Percentiles rank a stretch among this genome's conserved stretches.
Conservation (phyloP, 139 green algal genomes). For the Haematococcus sp. region DNA sequence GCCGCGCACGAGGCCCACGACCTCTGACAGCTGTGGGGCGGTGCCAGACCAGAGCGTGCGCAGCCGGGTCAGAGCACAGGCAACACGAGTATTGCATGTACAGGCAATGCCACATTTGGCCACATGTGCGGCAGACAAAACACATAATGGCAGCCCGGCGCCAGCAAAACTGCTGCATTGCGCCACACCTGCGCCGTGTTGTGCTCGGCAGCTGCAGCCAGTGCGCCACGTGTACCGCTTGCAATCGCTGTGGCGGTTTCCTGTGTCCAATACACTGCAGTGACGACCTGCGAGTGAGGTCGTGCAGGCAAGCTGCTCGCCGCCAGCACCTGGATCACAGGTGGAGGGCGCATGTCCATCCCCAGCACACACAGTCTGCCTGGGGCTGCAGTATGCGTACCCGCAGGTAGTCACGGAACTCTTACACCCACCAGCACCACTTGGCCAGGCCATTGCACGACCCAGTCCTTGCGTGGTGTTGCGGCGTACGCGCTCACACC, state of each 20-base stretch:
- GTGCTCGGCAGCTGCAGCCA: background rate
- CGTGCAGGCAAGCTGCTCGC: too few species aligned
- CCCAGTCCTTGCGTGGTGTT: conserved; percentile 49
- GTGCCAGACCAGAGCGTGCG: too few species aligned
- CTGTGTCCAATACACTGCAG: conserved; percentile 67
- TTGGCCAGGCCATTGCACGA: conserved; percentile 76
- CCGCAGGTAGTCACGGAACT: too few species aligned
- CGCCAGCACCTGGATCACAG: too few species aligned
- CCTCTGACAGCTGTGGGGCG: conserved; percentile 42
- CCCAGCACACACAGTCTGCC: too few species aligned
- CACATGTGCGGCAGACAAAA: background rate
- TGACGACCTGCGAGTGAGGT: too few species aligned
- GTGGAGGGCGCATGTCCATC: too few species aligned
- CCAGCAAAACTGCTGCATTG: too few species aligned
- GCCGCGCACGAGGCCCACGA: conserved; percentile 56
- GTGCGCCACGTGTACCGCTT: background rate
- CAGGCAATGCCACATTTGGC: background rate
- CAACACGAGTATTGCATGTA: too few species aligned
- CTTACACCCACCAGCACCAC: conserved; percentile 62
- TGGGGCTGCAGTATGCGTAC: too few species aligned
- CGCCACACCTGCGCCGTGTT: background rate
- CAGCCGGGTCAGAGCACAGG: too few species aligned
- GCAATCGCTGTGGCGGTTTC: conserved; percentile 1
- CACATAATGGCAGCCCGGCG: background rate
- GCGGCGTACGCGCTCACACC: conserved; percentile 54